phyloP scores from a whole-genome alignment of 768 basidiomycete species.

The Psilocybe sp. region DNA sequence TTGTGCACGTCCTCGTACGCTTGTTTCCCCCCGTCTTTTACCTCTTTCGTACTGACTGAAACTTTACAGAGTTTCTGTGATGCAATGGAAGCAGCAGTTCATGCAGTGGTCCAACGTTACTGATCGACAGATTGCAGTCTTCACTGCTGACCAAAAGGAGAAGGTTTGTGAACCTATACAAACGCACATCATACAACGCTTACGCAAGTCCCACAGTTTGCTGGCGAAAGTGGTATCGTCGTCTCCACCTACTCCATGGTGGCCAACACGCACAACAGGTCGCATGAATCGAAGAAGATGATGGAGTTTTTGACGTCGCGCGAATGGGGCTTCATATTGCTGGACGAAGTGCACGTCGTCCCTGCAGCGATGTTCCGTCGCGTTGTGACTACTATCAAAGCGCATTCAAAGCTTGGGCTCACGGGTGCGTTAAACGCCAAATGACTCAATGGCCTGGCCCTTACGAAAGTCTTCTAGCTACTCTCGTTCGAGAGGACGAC shows the following conservation, averaged over 20 bases:
- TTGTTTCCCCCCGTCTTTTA: background rate
- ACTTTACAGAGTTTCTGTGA: conserved; percentile 73
- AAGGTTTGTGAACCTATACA: conserved; percentile 48
- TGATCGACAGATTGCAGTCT: conserved; percentile 93
- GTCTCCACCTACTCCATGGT: conserved; percentile 99
- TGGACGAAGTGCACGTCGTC: conserved; percentile 99
- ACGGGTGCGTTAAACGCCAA: conserved; percentile 59
- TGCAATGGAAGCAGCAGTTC: conserved; percentile 99
- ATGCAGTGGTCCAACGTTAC: conserved; percentile 99
- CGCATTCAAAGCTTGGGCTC: conserved; percentile 95
- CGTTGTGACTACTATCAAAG: conserved; percentile 97
- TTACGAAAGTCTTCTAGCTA: conserved; percentile 51
- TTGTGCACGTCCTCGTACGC: conserved; percentile 95
- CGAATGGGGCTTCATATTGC: conserved; percentile 97
- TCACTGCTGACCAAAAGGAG: conserved; percentile 97
- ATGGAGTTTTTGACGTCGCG: conserved; percentile 99
- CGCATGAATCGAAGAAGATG: conserved; percentile 99
- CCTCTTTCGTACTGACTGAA: conserved; percentile 7
- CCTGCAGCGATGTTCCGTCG: conserved; percentile 98
- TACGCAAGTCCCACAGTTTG: conserved; percentile 57
- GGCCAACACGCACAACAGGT: conserved; percentile 95
- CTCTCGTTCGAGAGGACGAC: conserved; percentile 97
- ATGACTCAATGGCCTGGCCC: conserved; percentile 1
- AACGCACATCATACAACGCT: conserved; percentile 1
- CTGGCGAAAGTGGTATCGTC: conserved; percentile 95